A percentile compares a stretch with the other conserved stretches of the same genome.
phyloP scores from a whole-genome alignment of 257 asterid genomes.

The Solanum tarijense region DNA sequence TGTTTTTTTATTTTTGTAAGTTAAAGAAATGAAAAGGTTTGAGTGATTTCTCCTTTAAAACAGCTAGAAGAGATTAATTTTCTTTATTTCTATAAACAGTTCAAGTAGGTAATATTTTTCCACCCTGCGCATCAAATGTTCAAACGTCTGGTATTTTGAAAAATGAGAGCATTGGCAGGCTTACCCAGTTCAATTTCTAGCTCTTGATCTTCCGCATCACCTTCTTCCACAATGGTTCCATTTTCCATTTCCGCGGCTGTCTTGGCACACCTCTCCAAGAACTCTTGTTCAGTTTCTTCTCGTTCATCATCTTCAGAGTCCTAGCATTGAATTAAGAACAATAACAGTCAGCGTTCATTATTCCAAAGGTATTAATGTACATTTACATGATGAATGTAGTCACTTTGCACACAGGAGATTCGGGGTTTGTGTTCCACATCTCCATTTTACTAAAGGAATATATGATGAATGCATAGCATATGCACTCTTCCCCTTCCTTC shows the following conservation, averaged over 20 bases:
- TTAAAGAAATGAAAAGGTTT: not conserved
- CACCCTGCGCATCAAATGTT: not conserved
- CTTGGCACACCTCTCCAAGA: constrained; percentile 28
- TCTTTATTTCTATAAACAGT: not conserved
- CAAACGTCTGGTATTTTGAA: not conserved
- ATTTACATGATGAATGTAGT: not conserved
- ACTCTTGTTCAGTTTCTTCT: constrained; percentile 38
- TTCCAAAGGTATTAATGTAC: not conserved
- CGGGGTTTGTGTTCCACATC: not conserved
- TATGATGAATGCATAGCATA: not conserved
- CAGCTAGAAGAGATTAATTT: not conserved
- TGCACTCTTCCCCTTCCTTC: not conserved
- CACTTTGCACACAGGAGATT: not conserved
- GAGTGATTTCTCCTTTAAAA: not conserved
- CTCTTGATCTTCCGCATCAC: constrained; percentile 27
- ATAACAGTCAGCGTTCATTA: not conserved
- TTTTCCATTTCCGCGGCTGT: constrained; percentile 25
- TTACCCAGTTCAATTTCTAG: constrained; percentile 26
- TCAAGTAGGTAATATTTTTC: not conserved
- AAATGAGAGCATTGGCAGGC: not conserved
- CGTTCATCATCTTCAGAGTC: constrained; percentile 30
- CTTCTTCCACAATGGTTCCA: constrained; percentile 26
- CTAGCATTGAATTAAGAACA: constrained; percentile 6
- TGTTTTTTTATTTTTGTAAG: not conserved
- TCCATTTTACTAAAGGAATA: not conserved